Percentiles rank a stretch among this genome's conserved stretches.
These are phyloP conservation scores for Talaromyces nanjingensis DNA, from an alignment of 495 filamentous ascomycete species.

Conservation along the genomic window DNA sequence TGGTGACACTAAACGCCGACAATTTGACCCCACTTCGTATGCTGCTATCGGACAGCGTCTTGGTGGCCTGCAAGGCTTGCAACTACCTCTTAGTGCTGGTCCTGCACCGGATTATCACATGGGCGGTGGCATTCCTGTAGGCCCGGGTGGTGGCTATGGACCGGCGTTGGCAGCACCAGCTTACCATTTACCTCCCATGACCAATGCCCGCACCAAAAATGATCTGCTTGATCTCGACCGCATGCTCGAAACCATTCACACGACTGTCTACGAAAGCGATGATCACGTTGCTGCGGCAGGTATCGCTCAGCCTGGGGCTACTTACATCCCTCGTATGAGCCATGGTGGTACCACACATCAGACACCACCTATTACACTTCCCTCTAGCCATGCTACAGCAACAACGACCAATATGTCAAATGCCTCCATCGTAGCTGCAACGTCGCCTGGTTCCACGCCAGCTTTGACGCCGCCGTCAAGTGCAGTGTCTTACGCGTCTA, in stretches of 20 bases:
- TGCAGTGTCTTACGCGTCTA: conserved; percentile 73
- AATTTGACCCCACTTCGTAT: conserved; percentile 80
- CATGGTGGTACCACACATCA: conserved; percentile 57
- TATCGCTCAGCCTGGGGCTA: conserved; percentile 59
- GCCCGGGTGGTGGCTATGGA: conserved; percentile 43
- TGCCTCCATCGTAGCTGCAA: conserved; percentile 43
- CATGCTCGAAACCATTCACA: conserved; percentile 89
- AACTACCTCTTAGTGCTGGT: conserved; percentile 53
- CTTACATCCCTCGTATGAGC: conserved; percentile 52
- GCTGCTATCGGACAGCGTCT: conserved; percentile 74
- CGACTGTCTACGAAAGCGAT: conserved; percentile 87
- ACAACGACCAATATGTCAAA: conserved; percentile 53
- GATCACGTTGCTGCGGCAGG: conserved; percentile 70
- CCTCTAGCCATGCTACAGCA: conserved; percentile 49
- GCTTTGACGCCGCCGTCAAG: conserved; percentile 89
- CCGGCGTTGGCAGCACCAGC: conserved; percentile 35
- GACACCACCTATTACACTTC: conserved; percentile 56
- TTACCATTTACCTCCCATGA: conserved; percentile 76
- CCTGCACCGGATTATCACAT: conserved; percentile 62
- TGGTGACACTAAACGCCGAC: conserved; percentile 78
- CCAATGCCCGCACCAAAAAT: conserved; percentile 83
- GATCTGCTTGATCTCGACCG: conserved; percentile 88
- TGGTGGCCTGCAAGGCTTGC: conserved; percentile 61
- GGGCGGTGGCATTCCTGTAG: conserved; percentile 45
- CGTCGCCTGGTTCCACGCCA: conserved; percentile 57